These are phyloP conservation scores for Clarireedia homoeocarpa DNA, from an alignment of 2,329 filamentous ascomycete genomes.

Conservation along the genomic window DNA sequence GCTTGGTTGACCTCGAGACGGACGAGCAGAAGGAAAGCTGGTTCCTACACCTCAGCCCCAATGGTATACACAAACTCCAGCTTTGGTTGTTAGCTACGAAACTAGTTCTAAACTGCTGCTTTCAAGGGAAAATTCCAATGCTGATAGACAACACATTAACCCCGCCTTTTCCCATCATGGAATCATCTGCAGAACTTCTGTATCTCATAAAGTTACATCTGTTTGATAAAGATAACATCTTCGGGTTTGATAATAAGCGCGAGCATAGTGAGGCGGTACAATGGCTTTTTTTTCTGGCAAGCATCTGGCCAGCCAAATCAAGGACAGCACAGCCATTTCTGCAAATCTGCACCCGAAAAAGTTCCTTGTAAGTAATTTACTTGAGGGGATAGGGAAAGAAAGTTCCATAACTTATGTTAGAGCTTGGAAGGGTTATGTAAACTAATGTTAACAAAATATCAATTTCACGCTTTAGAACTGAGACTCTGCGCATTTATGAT, in stretches of 20 bases:
- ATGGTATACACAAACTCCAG: constrained; percentile 25
- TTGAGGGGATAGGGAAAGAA: background rate
- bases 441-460: background rate
- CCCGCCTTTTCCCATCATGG: constrained; percentile 43
- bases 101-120: background rate
- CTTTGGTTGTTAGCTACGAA: background rate
- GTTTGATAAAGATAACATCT: constrained; percentile 39
- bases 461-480: constrained; percentile 43
- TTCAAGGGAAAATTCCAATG: constrained; percentile 36
- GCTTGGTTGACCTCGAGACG: constrained; percentile 23
- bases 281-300: constrained; percentile 50
- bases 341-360: background rate
- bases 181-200: constrained; percentile 45
- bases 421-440: background rate
- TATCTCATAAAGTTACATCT: constrained; percentile 37
- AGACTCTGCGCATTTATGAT: constrained; percentile 43
- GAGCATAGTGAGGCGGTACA: constrained; percentile 41
- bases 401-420: background rate
- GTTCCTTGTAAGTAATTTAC: background rate
- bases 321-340: background rate
- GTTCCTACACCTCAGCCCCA: constrained; percentile 41
- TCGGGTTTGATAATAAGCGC: constrained; percentile 43
- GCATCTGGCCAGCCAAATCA: constrained; percentile 19
- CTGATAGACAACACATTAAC: constrained; percentile 40
- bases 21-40: constrained; percentile 50